Evolutionary conservation across 2,329 filamentous ascomycete genomes (phyloP).

Genomic region (Cladosporium sp.): DNA sequence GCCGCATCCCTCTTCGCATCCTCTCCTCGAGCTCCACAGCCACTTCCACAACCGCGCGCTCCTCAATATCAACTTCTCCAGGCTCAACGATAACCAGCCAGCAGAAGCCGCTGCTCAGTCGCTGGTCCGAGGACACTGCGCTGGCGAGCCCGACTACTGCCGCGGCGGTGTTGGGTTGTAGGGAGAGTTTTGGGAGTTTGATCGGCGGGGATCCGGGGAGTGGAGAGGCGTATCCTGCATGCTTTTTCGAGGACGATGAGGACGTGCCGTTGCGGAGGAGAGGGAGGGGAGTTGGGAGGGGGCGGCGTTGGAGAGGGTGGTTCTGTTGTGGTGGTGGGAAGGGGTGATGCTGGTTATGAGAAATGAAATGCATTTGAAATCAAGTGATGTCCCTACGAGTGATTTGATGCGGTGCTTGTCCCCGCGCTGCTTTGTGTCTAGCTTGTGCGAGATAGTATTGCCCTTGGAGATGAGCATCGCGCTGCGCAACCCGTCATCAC

Average conservation of each 20-base stretch:
- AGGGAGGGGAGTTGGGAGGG: slow-evolving; percentile 23
- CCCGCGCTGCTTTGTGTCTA: background rate
- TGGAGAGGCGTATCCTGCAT: slow-evolving; percentile 28
- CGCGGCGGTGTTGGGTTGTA: slow-evolving; percentile 22
- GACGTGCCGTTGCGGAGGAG: slow-evolving; percentile 28
- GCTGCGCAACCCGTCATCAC: background rate
- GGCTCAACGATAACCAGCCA: background rate
- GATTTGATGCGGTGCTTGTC: background rate
- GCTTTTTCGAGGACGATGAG: slow-evolving; percentile 34
- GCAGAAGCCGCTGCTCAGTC: slow-evolving; percentile 16
- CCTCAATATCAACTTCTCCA: slow-evolving; percentile 10
- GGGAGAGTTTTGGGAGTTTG: slow-evolving; percentile 30
- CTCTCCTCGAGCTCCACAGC: slow-evolving; percentile 26
- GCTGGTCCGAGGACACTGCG: slow-evolving; percentile 33
- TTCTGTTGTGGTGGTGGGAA: slow-evolving; percentile 11
- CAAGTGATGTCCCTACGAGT: background rate
- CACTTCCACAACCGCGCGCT: slow-evolving; percentile 6
- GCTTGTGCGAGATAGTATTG: background rate
- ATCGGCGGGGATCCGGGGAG: slow-evolving; percentile 20
- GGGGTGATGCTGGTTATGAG: background rate
- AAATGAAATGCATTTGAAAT: background rate
- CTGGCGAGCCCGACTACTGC: slow-evolving; percentile 28
- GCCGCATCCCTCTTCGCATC: slow-evolving; percentile 28
- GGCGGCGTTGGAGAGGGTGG: slow-evolving; percentile 14
- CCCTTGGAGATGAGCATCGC: background rate